Base-by-base conservation (phyloP, 345 rosid species). In the Murraya paniculata region DNA sequence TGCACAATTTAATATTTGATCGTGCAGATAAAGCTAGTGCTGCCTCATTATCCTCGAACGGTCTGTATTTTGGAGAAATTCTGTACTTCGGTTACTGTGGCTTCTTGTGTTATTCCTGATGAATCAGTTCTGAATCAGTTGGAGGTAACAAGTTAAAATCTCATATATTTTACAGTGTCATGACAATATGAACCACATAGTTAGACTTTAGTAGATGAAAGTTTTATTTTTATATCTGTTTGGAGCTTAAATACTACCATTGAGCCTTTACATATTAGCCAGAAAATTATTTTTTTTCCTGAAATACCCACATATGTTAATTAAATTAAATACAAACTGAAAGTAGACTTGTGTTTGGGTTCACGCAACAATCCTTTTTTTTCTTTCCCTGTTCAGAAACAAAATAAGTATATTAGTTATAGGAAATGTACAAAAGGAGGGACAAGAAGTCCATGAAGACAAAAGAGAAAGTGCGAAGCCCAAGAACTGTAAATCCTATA, bases 51-150 rank as follows among this genome's bases (percentile, higher is more conserved):
- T 81, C 79, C 85, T 75, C 84, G 74, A 78, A 65, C 85, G 68
- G 68, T 88, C 64, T 33, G 78, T 72, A 75, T 93, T 73, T 50
- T 93, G 80, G 94, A 92, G 84, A 93, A 86, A 80, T 86, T 88
- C 81, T 80, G 85, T 75, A 81, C 90, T 58, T 82, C 79, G 36
- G 68, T 87, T 76, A 74, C 86, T 66, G 71, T 89, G 74, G 91
- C 88, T 5, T 81, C 82, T 73, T 90, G 95, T 80, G 77, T 88
- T 71, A 85, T 95, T 77, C 88, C 89, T 53, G 88, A 95, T 86
- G 91, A 91, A 83, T 77, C 92, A 72, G 78, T 79, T 62, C 77
- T 89, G 73, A 86, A 91, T 76, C 93, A 91, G 83, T 87, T 92
- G 71, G 94, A 92, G 98, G 98, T 95, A 91, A 68, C 82, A 38